Evolutionary conservation across 305 asterid species (phyloP).

Genomic region (Lippia alba): DNA sequence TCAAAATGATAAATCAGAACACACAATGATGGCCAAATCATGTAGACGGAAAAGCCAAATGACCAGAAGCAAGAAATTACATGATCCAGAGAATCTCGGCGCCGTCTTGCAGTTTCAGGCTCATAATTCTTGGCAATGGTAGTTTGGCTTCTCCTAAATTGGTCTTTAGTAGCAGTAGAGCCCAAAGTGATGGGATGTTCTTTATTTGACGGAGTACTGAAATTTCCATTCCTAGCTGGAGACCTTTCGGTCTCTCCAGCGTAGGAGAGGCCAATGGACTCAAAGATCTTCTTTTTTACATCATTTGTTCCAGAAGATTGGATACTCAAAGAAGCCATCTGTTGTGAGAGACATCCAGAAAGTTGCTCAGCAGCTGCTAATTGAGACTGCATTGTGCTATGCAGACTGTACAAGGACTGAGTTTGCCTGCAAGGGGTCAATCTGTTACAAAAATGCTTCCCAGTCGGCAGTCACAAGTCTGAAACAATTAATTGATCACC

Average conservation of each 20-base stretch:
- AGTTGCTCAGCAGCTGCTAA: constrained; percentile 89
- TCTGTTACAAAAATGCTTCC: constrained; percentile 10
- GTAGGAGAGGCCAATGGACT: constrained; percentile 83
- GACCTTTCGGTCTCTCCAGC: constrained; percentile 51
- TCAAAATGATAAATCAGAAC: constrained; percentile 22
- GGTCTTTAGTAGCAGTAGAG: constrained; percentile 56
- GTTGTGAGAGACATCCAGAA: constrained; percentile 78
- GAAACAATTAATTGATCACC: constrained; percentile 14
- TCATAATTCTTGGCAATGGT: constrained; percentile 60
- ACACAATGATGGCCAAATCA: constrained; percentile 15
- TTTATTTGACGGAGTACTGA: constrained; percentile 53
- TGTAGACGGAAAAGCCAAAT: constrained; percentile 10
- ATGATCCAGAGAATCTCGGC: constrained; percentile 76
- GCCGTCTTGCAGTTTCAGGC: constrained; percentile 87
- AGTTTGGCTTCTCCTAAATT: constrained; percentile 50
- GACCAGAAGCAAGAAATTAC: constrained; percentile 50
- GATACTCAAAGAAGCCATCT: constrained; percentile 80
- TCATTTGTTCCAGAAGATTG: constrained; percentile 64
- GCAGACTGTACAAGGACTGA: constrained; percentile 75
- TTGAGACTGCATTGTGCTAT: constrained; percentile 74
- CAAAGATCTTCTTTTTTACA: constrained; percentile 77
- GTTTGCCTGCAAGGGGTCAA: constrained; percentile 63
- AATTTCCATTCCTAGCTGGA: constrained; percentile 57
- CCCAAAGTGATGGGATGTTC: constrained; percentile 46
- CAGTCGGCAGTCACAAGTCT: constrained; percentile 9